These are phyloP conservation scores for Pholiota conissans DNA, from an alignment of 768 basidiomycete species.

Conservation along the genomic window DNA sequence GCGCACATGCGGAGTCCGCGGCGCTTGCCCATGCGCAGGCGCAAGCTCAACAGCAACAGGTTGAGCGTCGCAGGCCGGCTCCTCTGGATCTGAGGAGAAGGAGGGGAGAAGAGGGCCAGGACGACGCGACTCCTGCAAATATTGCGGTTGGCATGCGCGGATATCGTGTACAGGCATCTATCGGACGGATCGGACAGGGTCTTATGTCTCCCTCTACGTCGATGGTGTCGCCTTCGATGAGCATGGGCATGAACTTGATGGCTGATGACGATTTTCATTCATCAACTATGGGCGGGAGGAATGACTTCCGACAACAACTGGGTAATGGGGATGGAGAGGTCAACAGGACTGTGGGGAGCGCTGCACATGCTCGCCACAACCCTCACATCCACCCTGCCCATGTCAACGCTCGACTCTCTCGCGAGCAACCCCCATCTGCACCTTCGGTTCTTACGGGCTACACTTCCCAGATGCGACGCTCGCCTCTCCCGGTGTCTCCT, in stretches of 20 bases:
- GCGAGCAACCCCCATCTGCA: constrained; percentile 12
- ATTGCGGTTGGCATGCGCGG: constrained; percentile 42
- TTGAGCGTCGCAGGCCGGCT: constrained; percentile 30
- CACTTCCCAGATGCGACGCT: constrained; percentile 19
- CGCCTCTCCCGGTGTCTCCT: constrained; percentile 12
- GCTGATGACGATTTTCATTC: constrained; percentile 40
- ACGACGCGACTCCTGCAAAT: constrained; percentile 24
- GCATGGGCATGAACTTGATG: constrained; percentile 18
- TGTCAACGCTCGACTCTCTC: constrained; percentile 27
- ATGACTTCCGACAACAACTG: constrained; percentile 6
- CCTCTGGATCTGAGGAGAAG: constrained; percentile 33
- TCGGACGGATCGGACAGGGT: constrained; percentile 18
- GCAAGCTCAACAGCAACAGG: constrained; percentile 14
- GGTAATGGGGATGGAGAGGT: constrained; percentile 3
- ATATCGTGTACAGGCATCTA: constrained; percentile 38
- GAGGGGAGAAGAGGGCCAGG: constrained; percentile 17
- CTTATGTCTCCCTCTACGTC: constrained; percentile 16
- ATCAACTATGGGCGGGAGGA: constrained; percentile 8
- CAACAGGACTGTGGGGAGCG: constrained; percentile 8
- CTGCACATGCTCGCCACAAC: constrained; percentile 12
- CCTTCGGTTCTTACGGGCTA: constrained; percentile 5
- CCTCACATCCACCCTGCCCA: constrained; percentile 25
- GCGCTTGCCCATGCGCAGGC: constrained; percentile 15
- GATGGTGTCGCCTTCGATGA: constrained; percentile 12
- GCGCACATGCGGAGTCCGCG: constrained; percentile 43